These are phyloP conservation scores for Solanum acaule DNA, from an alignment of 257 asterid genomes.

Conservation along the genomic window DNA sequence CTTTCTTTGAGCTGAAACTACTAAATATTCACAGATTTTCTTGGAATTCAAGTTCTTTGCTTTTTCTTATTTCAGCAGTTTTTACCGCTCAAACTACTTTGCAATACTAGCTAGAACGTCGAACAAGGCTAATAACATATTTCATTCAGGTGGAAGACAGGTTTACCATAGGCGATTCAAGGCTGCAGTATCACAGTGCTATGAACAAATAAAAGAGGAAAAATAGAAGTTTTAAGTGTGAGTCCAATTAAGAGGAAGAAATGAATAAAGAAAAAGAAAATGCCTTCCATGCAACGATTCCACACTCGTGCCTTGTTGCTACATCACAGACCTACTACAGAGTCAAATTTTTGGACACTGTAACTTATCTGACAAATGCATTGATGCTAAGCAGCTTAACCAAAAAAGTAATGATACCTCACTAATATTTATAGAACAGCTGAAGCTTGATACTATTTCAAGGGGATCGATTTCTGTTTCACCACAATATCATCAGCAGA, in stretches of 20 bases:
- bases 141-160: neutral
- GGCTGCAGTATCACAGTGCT: neutral
- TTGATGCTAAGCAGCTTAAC: neutral
- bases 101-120: neutral
- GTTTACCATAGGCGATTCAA: neutral
- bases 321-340: neutral
- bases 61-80: neutral
- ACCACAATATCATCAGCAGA: conserved; percentile 82
- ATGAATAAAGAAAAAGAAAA: neutral
- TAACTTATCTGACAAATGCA: neutral
- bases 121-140: neutral
- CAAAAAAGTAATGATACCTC: conserved; percentile 10
- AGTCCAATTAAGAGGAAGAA: neutral
- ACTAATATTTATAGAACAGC: conserved; percentile 9
- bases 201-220: neutral
- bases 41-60: neutral
- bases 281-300: neutral
- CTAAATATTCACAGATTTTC: neutral
- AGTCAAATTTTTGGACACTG: neutral
- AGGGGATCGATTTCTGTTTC: conserved; percentile 48
- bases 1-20: neutral
- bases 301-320: neutral
- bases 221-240: neutral
- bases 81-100: neutral
- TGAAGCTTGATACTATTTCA: conserved; percentile 25